Evolutionary conservation across 805 yeast species (phyloP), one percentile per base, ranked within the genome.

Genomic region (Candida ficus): DNA sequence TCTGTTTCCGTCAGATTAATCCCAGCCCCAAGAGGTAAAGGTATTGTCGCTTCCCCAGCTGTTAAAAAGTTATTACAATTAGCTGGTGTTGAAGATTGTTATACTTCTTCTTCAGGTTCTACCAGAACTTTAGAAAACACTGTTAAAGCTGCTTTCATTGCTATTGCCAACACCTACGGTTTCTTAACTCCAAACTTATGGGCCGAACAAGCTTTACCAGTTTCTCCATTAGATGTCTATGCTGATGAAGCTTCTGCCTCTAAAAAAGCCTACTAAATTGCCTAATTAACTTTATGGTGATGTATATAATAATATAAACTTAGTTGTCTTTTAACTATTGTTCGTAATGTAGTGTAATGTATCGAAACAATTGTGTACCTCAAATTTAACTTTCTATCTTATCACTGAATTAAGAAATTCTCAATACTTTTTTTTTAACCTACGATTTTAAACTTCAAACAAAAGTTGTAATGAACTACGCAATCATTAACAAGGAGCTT

Each of bases 1-100:
- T 91, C 98, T 74, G 98, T 93, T 67, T 71, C 83, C 54, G 96
- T 91, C 60, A 89, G 99, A 83, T 83, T 93, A 70, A 90, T 93
- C 69, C 99, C 99, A 75, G 99, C 99, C 60, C 98, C 99, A 83
- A 93, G 99, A 83, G 99, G 99, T 91, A 89, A 95, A 72, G 98
- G 97, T 85, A 87, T 93, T 68, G 96, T 93, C 63, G 99, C 99
- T 68, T 93, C 99, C 62, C 98, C 99, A 71, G 96, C 96, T 60
- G 98, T 93, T 71, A 91, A 90, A 86, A 89, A 89, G 78, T 83
- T 93, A 75, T 78, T 93, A 78, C 96, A 91, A 79, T 86, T 93
- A 71, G 99, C 97, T 68, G 99, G 99, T 87, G 83, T 93, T 71
- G 95, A 91, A 78, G 99, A 93, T 76, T 95, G 93, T 66, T 93